Evolutionary conservation across 176 grass and related monocot species (phyloP).

Genomic region (Themeda triandra): DNA sequence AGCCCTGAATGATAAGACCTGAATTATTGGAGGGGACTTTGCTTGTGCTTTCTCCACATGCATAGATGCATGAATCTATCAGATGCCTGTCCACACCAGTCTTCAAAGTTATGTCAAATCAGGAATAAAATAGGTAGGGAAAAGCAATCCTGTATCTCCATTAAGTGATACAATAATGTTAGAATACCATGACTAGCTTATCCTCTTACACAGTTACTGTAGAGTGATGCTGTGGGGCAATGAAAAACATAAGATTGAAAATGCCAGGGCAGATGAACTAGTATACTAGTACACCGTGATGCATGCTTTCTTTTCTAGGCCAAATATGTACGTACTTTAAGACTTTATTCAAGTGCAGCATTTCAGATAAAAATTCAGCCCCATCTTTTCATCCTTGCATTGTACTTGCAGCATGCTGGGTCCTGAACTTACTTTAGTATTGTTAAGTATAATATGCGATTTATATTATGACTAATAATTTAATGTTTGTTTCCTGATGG

Average conservation of each 20-base stretch:
- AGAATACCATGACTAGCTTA: constrained; percentile 40
- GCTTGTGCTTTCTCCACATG: constrained; percentile 50
- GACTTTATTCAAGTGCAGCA: constrained; percentile 25
- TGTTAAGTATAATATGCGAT: neutral
- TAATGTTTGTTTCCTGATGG: constrained; percentile 33
- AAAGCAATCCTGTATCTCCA: constrained; percentile 48
- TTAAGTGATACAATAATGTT: constrained; percentile 53
- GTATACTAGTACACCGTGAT: constrained; percentile 13
- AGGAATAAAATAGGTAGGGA: constrained; percentile 39
- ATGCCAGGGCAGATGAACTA: constrained; percentile 20
- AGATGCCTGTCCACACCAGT: constrained; percentile 43
- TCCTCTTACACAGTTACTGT: constrained; percentile 44
- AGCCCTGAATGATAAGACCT: constrained; percentile 36
- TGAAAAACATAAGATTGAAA: constrained; percentile 22
- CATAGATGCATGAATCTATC: constrained; percentile 40
- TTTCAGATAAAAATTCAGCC: constrained; percentile 7
- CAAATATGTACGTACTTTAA: constrained; percentile 36
- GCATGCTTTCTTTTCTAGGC: neutral
- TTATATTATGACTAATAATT: constrained; percentile 17
- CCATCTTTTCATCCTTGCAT: constrained; percentile 5
- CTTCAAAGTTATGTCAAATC: constrained; percentile 50
- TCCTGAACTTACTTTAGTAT: constrained; percentile 19
- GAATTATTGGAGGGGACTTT: constrained; percentile 51
- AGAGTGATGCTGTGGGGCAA: constrained; percentile 19
- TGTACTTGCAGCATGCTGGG: constrained; percentile 8